A percentile compares a stretch with the other conserved stretches of the same genome.
These are phyloP conservation scores for Aspergillus proliferans DNA, from an alignment of 2,329 filamentous ascomycete species.

Conservation along the genomic window DNA sequence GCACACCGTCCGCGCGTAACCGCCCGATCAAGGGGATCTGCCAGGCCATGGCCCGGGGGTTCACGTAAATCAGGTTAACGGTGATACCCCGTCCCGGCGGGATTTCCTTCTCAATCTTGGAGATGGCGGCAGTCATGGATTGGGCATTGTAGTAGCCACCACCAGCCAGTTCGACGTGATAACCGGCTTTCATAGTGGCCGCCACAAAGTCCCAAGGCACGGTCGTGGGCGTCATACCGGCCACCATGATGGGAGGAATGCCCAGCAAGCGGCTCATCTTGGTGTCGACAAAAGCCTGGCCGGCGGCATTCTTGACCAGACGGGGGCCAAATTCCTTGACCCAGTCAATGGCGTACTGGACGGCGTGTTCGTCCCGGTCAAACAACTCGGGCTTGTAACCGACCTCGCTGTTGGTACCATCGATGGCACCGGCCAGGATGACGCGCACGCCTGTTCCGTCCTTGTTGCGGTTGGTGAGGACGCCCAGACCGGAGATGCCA, in stretches of 20 bases:
- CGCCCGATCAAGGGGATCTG: constrained; percentile 79
- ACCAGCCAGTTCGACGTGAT: constrained; percentile 83
- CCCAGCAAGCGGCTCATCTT: constrained; percentile 88
- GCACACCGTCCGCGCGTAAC: constrained; percentile 75
- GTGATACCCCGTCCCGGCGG: constrained; percentile 82
- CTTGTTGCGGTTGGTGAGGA: constrained; percentile 97
- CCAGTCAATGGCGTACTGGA: constrained; percentile 95
- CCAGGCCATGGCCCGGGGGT: constrained; percentile 83
- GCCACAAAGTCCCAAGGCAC: constrained; percentile 89
- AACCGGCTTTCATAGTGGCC: constrained; percentile 90
- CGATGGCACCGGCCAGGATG: constrained; percentile 88
- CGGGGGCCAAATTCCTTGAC: constrained; percentile 95
- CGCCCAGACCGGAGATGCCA: constrained; percentile 91
- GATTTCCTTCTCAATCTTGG: constrained; percentile 77
- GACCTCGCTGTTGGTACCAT: constrained; percentile 81
- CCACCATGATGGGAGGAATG: constrained; percentile 78
- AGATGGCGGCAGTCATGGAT: constrained; percentile 74
- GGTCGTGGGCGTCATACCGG: constrained; percentile 86
- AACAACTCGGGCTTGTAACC: constrained; percentile 98
- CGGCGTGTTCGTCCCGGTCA: constrained; percentile 88
- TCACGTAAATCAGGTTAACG: constrained; percentile 86
- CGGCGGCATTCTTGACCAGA: constrained; percentile 79
- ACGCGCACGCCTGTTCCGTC: constrained; percentile 96
- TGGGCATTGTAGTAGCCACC: constrained; percentile 83
- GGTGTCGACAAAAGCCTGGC: constrained; percentile 88